Percentiles rank a stretch among this genome's conserved stretches.
phyloP scores from a whole-genome alignment of 495 filamentous ascomycete genomes.

The Penicillium robsamsonii region DNA sequence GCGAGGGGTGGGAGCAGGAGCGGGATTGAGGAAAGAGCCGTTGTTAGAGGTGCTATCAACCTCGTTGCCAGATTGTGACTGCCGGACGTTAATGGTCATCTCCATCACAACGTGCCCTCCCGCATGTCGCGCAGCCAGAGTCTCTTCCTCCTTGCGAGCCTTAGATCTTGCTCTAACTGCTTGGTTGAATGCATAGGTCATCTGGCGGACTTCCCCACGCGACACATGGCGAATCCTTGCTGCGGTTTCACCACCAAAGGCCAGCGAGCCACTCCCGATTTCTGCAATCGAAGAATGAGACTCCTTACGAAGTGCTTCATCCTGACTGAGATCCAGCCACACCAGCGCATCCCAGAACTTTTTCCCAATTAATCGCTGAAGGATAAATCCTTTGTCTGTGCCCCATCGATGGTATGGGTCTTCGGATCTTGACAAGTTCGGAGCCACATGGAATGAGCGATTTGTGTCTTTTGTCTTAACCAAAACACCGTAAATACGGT shows the following conservation, averaged over 20 bases:
- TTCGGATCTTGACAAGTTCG: constrained; percentile 12
- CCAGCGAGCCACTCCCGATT: constrained; percentile 12
- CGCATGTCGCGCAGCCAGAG: not conserved
- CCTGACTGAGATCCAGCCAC: not conserved
- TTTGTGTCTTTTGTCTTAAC: constrained; percentile 8
- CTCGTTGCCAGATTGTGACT: not conserved
- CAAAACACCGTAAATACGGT: constrained; percentile 22
- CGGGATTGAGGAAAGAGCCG: not conserved
- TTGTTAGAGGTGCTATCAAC: not conserved
- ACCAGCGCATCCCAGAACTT: constrained; percentile 33
- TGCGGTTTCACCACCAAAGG: constrained; percentile 14
- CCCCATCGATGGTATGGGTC: not conserved
- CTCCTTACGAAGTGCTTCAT: not conserved
- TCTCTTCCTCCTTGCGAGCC: not conserved
- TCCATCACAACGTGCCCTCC: not conserved
- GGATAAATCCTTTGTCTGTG: constrained; percentile 4
- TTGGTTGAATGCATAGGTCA: constrained; percentile 7
- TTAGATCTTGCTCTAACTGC: not conserved
- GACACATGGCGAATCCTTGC: constrained; percentile 9
- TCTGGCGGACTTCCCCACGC: not conserved
- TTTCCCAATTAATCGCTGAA: constrained; percentile 36
- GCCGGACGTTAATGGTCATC: not conserved
- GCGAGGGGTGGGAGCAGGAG: not conserved
- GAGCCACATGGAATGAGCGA: constrained; percentile 9
- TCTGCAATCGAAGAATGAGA: constrained; percentile 14